Evolutionary conservation across 2,329 filamentous ascomycete species (phyloP), one percentile per base, ranked within the genome.

Genomic region (Diaporthe sp.): DNA sequence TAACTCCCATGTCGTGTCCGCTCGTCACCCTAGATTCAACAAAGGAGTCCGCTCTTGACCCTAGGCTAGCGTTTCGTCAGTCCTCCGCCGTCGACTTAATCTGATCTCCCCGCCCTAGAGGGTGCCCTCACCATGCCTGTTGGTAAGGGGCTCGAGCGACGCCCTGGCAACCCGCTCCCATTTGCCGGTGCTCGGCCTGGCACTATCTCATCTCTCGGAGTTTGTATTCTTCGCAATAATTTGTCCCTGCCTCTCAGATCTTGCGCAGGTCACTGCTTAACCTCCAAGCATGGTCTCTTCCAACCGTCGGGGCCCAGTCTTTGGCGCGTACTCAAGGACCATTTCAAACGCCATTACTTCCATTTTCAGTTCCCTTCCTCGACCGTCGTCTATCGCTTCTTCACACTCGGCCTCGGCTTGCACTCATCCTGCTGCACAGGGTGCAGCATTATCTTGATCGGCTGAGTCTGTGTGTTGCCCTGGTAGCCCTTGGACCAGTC

Each of bases 401-500:
- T 91, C 63, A 88, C 85, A 51, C 85, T 88, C 22, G 89, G 88
- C n/a, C 90, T 84, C 37, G 90, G 90, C 85, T 91, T 92, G 85
- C 90, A 92, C 82, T 92, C 90, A 73, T 92, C 90, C 53, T 85
- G 84, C 77, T 87, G 87, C 17, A 97, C 91, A 1, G 94, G 92
- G 82, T 97, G 94, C 83, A 98, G 88, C 92, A 95, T 95, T 72
- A 97, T 92, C 87, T 97, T 97, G 84, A 91, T 94, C 12, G 94
- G 91, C 76, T 92, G 92, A 79, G 89, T 90, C 75, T 92, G 92
- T 37, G 88, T 97, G 85, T 98, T 98, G 79, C 89, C 91, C 78
- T 94, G 91, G 86, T 96, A 98, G 22, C 97, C 97, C 88, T 99
- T 98, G 86, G 94, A 95, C 97, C 97, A 99, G 86, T 99, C 97